Evolutionary conservation across 805 yeast genomes (phyloP), one percentile per base, ranked within the genome.

Genomic region (Candida suzukii): DNA sequence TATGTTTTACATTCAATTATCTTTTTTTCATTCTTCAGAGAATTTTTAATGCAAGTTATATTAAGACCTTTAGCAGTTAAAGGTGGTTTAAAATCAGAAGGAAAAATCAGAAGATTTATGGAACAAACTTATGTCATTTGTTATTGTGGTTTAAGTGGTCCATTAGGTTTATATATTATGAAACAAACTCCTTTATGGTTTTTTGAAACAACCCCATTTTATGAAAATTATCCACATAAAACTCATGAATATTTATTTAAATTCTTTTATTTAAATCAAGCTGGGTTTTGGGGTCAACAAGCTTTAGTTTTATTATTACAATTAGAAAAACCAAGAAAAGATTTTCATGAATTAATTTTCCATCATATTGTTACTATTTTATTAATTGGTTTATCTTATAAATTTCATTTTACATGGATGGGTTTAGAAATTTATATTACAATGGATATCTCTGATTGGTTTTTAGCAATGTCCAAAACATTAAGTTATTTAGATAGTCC

Each of bases 271-370:
- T 68, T 93, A 46, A 79, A 85, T 33, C 98, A 93, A 67, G 97
- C 98, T 6, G 84, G 97, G 4, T 93, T 88, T 63, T 93, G 99
- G 99, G 80, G 88, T 19, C 99, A 93, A 67, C 99, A 93, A 66
- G 81, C 95, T 1, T 79, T 85, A 32, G 84, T 93, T 26, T 70
- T 93, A 48, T 66, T 78, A 36, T 70, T 93, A 48, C 95, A 84
- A 61, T 72, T 93, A 46, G 99, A 93, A 64, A 87, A 87, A 61
- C 98, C 96, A 43, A 76, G 99, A 63, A 90, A 88, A 63, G 99
- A 93, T 61, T 90, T 80, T 65, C 68, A 80, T 52, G 99, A 93
- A 64, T 74, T 93, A 46, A 86, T 91, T 31, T 80, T 87, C 62
- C 99, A 93, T 63, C 99, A 93, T 61, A 74, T 93, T 47, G 80